A percentile compares a stretch with the other conserved stretches of the same genome.
Conservation (phyloP, 2,329 filamentous ascomycete species). For the Aspergillus arachidicola region DNA sequence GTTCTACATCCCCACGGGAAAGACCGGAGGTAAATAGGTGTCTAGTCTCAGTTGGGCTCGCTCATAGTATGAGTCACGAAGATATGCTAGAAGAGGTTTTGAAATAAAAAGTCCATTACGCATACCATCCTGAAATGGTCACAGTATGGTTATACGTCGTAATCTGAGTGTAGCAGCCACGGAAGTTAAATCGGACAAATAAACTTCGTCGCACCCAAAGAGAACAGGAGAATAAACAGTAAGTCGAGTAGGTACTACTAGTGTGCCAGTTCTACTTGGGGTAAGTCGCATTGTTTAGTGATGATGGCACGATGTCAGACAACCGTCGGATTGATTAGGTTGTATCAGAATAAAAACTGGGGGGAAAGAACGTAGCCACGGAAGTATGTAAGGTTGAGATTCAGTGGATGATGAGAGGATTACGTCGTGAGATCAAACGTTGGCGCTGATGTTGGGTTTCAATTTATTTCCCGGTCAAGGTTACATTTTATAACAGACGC, state of each 20-base stretch:
- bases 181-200: not conserved
- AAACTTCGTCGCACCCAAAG: not conserved
- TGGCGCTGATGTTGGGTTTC: not conserved
- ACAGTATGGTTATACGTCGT: not conserved
- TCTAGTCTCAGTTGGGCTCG: not conserved
- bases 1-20: slow-evolving; percentile 72
- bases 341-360: too few relatives aligned
- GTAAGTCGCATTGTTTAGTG: too few relatives aligned
- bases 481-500: not conserved
- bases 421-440: slow-evolving; percentile 5
- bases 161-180: not conserved
- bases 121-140: not conserved
- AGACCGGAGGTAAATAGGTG: slow-evolving; percentile 40
- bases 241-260: too few relatives aligned
- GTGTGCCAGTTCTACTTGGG: too few relatives aligned
- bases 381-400: too few relatives aligned
- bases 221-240: too few relatives aligned
- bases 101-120: not conserved
- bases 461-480: not conserved
- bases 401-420: slow-evolving; percentile 5
- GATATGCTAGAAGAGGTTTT: not conserved
- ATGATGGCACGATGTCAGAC: too few relatives aligned
- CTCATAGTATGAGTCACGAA: not conserved
- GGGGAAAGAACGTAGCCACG: too few relatives aligned
- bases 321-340: too few relatives aligned